Base-by-base conservation (phyloP, 768 basidiomycete species). In the Mycena amicta region DNA sequence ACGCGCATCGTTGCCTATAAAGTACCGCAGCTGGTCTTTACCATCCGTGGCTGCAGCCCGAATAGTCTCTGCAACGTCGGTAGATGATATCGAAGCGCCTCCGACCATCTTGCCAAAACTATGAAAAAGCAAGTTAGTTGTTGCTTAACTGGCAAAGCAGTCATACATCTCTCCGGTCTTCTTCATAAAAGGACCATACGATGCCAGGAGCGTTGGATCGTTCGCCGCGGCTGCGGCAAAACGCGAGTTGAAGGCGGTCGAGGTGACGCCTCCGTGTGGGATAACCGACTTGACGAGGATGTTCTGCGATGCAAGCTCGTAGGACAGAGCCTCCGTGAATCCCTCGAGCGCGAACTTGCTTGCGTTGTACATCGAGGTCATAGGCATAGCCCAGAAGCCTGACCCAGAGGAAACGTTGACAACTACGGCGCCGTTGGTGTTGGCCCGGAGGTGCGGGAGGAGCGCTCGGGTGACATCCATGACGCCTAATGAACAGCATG, bases 331-430 rank as follows among this genome's bases (percentile, higher is more conserved):
- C 58, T 68, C 67, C 3, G 67, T 68, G 59, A 67, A 67, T 22
- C 67, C 67, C 31, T 68, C 67, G 16, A 68, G 55, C 23, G 67
- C 66, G 56, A 65, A 65, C 31, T 68, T 68, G 61, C 61, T 64
- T 3, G 66, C 57, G 5, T 47, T 56, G 62, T 68, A 68, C 59
- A 68, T 56, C 8, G 66, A 45, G 13, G 53, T 58, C 52, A 57
- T 50, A 4, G 67, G 67, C 28, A 65, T 43, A 3, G 61, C 33
- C 58, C 58, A 67, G 16, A 65, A 29, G 2, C 67, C 67, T 12
- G 61, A 60, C 12, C 66, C 67, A n/a, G 66, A 65, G 41, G 57
- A 61, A 37, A 67, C 59, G 37, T 68, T 68, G 26, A 68, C 63
- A 28, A 68, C 57, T 5, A 61, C 66, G 16, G 60, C 61, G 50